A percentile compares a stretch with the other conserved stretches of the same genome.
Evolutionary conservation across 2,329 filamentous ascomycete genomes (phyloP).

Genomic region (Alternaria incomplexa): DNA sequence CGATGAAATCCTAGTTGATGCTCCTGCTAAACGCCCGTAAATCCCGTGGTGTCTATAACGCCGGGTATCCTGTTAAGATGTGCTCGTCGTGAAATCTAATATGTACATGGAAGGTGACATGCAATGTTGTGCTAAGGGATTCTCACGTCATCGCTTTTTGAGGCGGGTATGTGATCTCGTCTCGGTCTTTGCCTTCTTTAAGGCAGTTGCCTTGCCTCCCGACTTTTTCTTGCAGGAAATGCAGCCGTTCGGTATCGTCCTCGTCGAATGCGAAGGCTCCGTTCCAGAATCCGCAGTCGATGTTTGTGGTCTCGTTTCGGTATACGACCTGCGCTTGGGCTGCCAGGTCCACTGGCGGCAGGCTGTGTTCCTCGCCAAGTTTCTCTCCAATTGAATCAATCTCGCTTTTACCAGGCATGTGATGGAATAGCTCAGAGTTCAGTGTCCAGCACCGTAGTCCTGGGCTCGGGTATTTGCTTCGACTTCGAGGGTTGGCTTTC

Average conservation of each 20-base stretch:
- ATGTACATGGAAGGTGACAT: conserved; percentile 8
- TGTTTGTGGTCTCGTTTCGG: conserved; percentile 47
- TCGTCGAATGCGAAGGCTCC: conserved; percentile 46
- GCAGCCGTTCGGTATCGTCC: conserved; percentile 36
- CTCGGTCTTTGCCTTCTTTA: conserved; percentile 33
- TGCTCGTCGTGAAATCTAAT: conserved; percentile 10
- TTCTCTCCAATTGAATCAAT: conserved; percentile 44
- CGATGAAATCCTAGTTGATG: not conserved
- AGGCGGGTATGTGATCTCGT: conserved; percentile 8
- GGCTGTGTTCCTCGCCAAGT: conserved; percentile 37
- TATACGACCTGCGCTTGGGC: conserved; percentile 38
- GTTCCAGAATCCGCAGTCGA: conserved; percentile 50
- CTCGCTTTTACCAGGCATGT: conserved; percentile 49
- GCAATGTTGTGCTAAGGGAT: not conserved
- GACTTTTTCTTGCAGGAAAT: conserved; percentile 46
- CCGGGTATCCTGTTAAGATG: not conserved
- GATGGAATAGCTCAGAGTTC: conserved; percentile 55
- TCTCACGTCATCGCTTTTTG: conserved; percentile 17
- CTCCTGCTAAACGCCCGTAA: not conserved
- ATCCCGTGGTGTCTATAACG: not conserved
- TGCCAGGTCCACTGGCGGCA: conserved; percentile 45
- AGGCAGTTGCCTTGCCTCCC: conserved; percentile 48
- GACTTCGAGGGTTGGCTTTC: conserved; percentile 27
- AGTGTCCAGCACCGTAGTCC: conserved; percentile 52
- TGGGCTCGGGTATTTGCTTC: conserved; percentile 38